These are phyloP conservation scores for Puccinia horiana DNA, from an alignment of 1,284 basidiomycete genomes.

Conservation along the genomic window DNA sequence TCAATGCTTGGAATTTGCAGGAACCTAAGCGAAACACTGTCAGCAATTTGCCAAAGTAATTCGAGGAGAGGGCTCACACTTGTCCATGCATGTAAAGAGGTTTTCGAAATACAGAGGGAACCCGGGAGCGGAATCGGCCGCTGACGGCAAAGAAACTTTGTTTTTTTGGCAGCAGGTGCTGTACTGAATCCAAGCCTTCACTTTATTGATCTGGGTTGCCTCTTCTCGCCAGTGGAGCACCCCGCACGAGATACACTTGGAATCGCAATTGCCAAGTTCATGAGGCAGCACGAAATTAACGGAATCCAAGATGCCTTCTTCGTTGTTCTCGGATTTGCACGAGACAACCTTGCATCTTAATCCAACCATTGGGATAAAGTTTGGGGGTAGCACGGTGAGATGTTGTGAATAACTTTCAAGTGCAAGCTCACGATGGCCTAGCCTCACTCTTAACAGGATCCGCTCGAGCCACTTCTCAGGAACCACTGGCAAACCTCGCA, in stretches of 20 bases:
- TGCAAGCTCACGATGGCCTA: too few relatives aligned
- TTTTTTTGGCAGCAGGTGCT: background rate
- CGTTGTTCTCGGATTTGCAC: too few relatives aligned
- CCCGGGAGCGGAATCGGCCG: background rate
- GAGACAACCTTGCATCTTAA: too few relatives aligned
- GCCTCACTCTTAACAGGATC: too few relatives aligned
- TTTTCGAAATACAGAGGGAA: background rate
- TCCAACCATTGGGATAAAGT: too few relatives aligned
- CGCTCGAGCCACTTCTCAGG: too few relatives aligned
- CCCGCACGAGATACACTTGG: background rate
- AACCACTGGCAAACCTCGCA: too few relatives aligned
- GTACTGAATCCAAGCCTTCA: background rate
- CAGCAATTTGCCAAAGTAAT: background rate
- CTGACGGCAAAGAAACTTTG: background rate
- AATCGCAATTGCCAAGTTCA: background rate
- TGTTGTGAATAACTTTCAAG: too few relatives aligned
- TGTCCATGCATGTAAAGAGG: background rate
- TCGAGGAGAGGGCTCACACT: background rate
- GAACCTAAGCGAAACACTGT: background rate
- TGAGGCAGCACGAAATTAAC: too few relatives aligned
- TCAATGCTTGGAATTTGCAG: background rate
- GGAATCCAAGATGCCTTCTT: too few relatives aligned
- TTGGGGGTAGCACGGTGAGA: too few relatives aligned
- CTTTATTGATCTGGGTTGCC: background rate
- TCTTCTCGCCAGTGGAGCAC: background rate